Evolutionary conservation across 345 rosid genomes (phyloP).

Genomic region (Dimocarpus longan): DNA sequence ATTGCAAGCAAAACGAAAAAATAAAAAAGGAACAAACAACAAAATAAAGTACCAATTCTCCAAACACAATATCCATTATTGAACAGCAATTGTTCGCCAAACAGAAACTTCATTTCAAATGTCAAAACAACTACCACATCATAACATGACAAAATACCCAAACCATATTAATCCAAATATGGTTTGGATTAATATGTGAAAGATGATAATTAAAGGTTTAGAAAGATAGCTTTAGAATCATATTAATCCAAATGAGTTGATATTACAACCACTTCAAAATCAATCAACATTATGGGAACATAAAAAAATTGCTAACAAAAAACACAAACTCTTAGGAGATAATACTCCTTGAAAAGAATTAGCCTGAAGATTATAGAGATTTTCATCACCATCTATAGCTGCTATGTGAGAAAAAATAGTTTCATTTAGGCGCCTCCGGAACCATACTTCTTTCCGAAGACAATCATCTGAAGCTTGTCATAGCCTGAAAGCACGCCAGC

Average conservation of each 20-base stretch:
- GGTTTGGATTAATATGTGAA: too few relatives aligned
- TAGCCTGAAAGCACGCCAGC: slow-evolving; percentile 59
- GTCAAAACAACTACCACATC: not conserved
- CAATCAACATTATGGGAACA: slow-evolving; percentile 1
- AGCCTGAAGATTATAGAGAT: slow-evolving; percentile 2
- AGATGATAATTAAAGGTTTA: not conserved
- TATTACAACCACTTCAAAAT: slow-evolving; percentile 5
- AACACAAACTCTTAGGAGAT: not conserved
- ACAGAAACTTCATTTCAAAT: not conserved
- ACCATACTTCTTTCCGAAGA: slow-evolving; percentile 51
- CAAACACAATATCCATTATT: not conserved
- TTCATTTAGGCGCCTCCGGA: slow-evolving; percentile 41
- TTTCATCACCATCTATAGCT: slow-evolving; percentile 18
- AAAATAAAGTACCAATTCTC: not conserved
- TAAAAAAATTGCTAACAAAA: slow-evolving; percentile 2
- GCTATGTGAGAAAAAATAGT: not conserved
- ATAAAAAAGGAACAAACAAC: not conserved
- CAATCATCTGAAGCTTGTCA: slow-evolving; percentile 45
- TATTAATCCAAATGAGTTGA: slow-evolving; percentile 10
- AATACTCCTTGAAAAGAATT: slow-evolving; percentile 7
- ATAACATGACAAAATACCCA: not conserved
- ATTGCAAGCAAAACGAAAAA: not conserved
- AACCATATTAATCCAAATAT: too few relatives aligned
- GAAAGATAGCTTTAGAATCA: not conserved
- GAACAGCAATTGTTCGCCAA: not conserved